Conservation (phyloP, 805 yeast genomes). For the Grigorovia yakushimaensis region DNA sequence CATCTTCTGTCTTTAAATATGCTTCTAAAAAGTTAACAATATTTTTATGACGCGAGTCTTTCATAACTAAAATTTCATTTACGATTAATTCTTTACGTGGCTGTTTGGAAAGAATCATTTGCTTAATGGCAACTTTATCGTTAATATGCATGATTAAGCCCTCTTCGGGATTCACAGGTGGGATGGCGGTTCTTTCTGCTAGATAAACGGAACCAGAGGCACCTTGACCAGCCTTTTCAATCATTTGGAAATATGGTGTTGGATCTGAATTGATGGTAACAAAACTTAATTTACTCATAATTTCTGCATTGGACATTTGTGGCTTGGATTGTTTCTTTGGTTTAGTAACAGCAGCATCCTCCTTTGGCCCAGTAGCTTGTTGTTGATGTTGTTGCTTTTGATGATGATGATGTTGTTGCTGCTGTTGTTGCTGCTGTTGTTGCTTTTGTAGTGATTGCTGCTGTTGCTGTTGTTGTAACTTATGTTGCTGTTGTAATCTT, state of each 20-base stretch:
- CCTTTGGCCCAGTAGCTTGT: slow-evolving; percentile 11
- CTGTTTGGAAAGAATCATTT: slow-evolving; percentile 85
- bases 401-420: not conserved
- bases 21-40: slow-evolving; percentile 93
- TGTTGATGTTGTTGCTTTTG: slow-evolving; percentile 1
- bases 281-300: slow-evolving; percentile 67
- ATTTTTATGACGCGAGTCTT: slow-evolving; percentile 86
- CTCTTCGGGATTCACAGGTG: slow-evolving; percentile 14
- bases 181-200: slow-evolving; percentile 51
- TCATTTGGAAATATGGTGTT: slow-evolving; percentile 62
- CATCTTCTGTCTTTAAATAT: slow-evolving; percentile 65
- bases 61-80: slow-evolving; percentile 94
- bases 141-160: slow-evolving; percentile 31
- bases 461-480: not conserved
- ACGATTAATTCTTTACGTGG: slow-evolving; percentile 92
- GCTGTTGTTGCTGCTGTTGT: not conserved
- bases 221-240: slow-evolving; percentile 92
- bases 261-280: slow-evolving; percentile 85
- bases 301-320: slow-evolving; percentile 78
- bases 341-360: slow-evolving; percentile 28
- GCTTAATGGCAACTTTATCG: slow-evolving; percentile 85
- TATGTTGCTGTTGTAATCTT: not conserved
- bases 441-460: not conserved
- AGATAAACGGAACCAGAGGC: slow-evolving; percentile 93
- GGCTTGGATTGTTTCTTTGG: slow-evolving; percentile 41